Evolutionary conservation across 345 rosid genomes (phyloP).

Genomic region (Brassica nigra): DNA sequence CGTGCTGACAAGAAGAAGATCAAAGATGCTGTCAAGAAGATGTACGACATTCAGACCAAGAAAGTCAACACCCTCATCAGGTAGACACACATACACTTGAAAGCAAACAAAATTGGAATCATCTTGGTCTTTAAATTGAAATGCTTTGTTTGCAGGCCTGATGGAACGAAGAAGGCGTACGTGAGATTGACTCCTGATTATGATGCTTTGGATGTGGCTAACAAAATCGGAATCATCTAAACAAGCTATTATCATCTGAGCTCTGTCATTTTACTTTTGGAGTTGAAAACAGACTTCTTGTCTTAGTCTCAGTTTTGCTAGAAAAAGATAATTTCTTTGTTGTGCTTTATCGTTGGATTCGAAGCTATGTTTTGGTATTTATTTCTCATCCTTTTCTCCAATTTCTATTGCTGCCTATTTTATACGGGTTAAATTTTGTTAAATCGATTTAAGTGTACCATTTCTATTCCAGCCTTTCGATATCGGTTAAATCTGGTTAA

Average conservation of each 20-base stretch:
- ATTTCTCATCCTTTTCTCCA: neutral
- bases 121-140: neutral
- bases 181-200: conserved; percentile 91
- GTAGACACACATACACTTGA: conserved; percentile 29
- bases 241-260: neutral
- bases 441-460: neutral
- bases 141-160: conserved; percentile 59
- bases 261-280: neutral
- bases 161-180: conserved; percentile 93
- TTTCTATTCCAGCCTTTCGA: neutral
- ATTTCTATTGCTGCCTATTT: neutral
- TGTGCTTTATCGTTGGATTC: conserved; percentile 13
- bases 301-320: conserved; percentile 38
- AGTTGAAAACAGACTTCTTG: conserved; percentile 12
- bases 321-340: conserved; percentile 12
- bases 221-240: conserved; percentile 94
- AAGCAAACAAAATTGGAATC: neutral
- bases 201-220: conserved; percentile 93
- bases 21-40: conserved; percentile 64
- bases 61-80: conserved; percentile 68
- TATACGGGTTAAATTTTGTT: neutral
- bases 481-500: neutral
- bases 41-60: conserved; percentile 65
- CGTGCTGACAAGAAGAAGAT: conserved; percentile 74
- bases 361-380: conserved; percentile 4